Conservation (phyloP, 1,284 basidiomycete genomes). For the Trichosporon coremiiforme region DNA sequence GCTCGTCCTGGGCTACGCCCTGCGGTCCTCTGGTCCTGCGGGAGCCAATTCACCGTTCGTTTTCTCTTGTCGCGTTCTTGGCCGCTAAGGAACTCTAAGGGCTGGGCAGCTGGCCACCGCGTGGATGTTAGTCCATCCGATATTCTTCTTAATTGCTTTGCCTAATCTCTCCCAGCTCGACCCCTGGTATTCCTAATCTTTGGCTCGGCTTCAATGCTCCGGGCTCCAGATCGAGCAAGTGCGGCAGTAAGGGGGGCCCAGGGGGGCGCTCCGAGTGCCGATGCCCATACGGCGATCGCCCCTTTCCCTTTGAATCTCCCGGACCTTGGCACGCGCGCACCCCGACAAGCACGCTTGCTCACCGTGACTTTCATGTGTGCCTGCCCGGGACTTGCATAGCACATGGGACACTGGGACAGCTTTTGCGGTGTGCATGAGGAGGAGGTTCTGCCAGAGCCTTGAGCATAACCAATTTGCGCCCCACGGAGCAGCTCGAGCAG, state of each 20-base stretch:
- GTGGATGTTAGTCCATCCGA: conserved; percentile 2
- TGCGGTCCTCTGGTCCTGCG: no score
- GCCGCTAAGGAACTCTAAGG: neutral
- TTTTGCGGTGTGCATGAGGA: neutral
- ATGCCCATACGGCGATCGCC: neutral
- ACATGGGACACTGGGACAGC: no score
- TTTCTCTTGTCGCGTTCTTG: neutral
- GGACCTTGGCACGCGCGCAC: neutral
- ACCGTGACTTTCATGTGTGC: neutral
- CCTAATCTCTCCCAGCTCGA: no score
- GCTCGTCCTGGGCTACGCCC: no score
- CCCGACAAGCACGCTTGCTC: neutral
- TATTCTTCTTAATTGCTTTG: neutral
- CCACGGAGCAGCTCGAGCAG: no score
- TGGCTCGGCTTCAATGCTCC: no score
- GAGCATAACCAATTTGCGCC: neutral
- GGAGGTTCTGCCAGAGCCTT: neutral
- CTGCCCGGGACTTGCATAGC: neutral
- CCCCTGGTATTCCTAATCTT: no score
- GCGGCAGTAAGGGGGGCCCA: neutral
- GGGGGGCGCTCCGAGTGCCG: neutral
- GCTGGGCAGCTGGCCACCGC: neutral
- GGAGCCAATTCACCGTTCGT: no score
- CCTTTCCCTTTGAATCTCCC: neutral
- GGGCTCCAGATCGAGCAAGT: neutral